These are phyloP conservation scores for Quercus wislizeni DNA, from an alignment of 306 rosid genomes.

Conservation along the genomic window DNA sequence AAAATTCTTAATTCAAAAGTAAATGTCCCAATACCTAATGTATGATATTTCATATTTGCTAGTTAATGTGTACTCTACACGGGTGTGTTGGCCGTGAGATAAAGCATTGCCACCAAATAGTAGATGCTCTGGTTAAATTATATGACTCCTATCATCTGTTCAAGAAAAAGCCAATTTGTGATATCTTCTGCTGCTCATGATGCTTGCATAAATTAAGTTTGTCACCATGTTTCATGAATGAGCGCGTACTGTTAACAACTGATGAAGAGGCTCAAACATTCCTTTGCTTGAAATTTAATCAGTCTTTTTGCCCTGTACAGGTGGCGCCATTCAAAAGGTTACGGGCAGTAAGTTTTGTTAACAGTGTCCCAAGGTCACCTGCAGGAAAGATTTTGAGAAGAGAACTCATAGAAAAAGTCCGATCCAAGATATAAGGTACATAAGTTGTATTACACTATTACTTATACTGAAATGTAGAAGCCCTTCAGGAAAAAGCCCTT, in stretches of 20 bases:
- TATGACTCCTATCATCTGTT: too few species aligned
- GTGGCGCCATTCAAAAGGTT: constrained; percentile 58
- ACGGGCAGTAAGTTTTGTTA: constrained; percentile 34
- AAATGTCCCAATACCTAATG: too few species aligned
- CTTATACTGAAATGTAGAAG: background rate
- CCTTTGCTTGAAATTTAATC: background rate
- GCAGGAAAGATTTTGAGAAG: constrained; percentile 47
- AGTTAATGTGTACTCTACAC: background rate
- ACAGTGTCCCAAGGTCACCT: constrained; percentile 39
- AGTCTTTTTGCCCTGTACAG: constrained; percentile 17
- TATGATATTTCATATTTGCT: background rate
- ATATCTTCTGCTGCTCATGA: background rate
- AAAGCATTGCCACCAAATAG: background rate
- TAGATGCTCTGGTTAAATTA: too few species aligned
- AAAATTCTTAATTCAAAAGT: too few species aligned
- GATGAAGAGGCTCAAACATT: background rate
- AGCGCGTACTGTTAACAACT: background rate
- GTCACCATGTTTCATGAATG: background rate
- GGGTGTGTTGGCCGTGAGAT: background rate
- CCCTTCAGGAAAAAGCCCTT: too few species aligned
- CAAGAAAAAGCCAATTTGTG: too few species aligned
- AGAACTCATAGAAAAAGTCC: constrained; percentile 27
- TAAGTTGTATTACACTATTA: background rate
- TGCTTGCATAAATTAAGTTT: background rate
- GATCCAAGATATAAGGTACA: constrained; percentile 17